These are phyloP conservation scores for Mycotypha africana DNA, from an alignment of 371 early-diverging fungal genomes.

Conservation along the genomic window DNA sequence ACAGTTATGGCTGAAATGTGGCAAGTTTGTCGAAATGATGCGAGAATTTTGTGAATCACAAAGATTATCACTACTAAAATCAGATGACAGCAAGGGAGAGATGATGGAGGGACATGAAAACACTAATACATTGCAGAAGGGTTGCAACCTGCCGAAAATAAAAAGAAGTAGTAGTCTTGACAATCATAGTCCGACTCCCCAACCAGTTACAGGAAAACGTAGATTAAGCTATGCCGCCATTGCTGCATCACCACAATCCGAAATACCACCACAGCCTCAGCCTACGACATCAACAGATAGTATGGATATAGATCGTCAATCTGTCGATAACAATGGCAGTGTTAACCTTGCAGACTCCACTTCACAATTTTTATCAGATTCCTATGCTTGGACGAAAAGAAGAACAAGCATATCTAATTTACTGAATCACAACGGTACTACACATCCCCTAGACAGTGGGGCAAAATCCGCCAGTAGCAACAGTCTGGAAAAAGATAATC, in stretches of 20 bases:
- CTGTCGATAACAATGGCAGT: background rate
- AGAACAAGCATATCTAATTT: background rate
- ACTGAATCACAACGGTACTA: background rate
- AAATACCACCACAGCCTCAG: background rate
- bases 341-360: background rate
- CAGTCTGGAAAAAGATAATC: too few species aligned
- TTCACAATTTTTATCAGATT: background rate
- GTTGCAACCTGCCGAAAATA: too few species aligned
- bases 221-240: conserved; percentile 34
- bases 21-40: conserved; percentile 85
- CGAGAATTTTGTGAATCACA: conserved; percentile 20
- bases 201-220: conserved; percentile 1
- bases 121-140: too few species aligned
- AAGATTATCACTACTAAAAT: conserved; percentile 37
- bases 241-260: conserved; percentile 24
- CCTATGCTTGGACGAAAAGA: background rate
- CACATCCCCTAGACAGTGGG: background rate
- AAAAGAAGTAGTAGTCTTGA: background rate
- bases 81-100: conserved; percentile 54
- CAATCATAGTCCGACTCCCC: background rate
- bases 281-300: background rate
- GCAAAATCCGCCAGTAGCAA: too few species aligned
- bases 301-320: conserved; percentile 6
- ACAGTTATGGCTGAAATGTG: conserved; percentile 72
- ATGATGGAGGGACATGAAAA: background rate